Evolutionary conservation across 768 basidiomycete genomes (phyloP), one percentile per base, ranked within the genome.

Genomic region (Dioszegia hungarica): DNA sequence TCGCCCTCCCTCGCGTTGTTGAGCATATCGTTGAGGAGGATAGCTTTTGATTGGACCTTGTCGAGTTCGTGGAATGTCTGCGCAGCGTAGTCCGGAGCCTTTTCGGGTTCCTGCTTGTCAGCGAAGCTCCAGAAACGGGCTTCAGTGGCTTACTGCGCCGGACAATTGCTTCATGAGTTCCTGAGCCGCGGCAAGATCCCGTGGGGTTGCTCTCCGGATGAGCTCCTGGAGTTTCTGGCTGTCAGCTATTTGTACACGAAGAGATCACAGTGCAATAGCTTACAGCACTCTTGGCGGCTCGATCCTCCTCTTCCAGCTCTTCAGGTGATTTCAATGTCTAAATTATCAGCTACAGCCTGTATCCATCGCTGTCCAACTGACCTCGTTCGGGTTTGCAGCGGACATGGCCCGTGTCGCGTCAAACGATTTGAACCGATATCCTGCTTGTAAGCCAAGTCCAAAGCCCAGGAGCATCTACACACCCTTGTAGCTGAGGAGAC

Each of bases 81-180:
- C 10, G 85, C 81, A 15, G 89, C 86, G 75, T 99, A 98, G 74
- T 98, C 92, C 0, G 90, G 90, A 73, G 91, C 90, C 39, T 89
- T 83, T 19, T 94, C 90, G 0, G 94, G 95, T 68, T 97, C 89
- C 79, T 80, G 57, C 20, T 15, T 19, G 40, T 59, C 57, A 57
- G 64, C 40, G 40, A 25, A 22, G 24, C 5, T 8, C 28, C 24
- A 50, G 29, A 34, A n/a, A 24, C 2, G 37, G 28, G 71, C 9
- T 10, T n/a, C 11, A 49, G 37, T n/a, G n/a, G n/a, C 79, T 56
- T 55, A 80, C 80, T 2, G 93, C 94, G 27, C 95, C 94, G 5
- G 94, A 88, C 43, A 99, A 81, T 0, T 85, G 78, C 74, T 98
- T 98, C 93, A 99, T 98, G 31, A 99, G 81, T 69, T 99, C 93